Evolutionary conservation across 2,329 filamentous ascomycete genomes (phyloP), one percentile per base, ranked within the genome.

Genomic region (Aspergillus felis): DNA sequence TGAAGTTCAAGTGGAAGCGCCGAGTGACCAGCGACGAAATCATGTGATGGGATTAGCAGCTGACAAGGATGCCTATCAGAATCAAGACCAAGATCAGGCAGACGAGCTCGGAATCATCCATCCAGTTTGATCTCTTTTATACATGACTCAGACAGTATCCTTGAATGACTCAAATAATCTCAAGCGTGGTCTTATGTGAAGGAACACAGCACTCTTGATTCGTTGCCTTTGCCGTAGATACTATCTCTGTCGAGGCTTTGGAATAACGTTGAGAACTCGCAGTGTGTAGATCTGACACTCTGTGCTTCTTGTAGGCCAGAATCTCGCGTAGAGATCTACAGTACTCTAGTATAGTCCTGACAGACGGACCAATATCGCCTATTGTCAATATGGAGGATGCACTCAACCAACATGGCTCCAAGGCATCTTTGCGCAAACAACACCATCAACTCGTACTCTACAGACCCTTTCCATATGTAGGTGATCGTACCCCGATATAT

Each of bases 41-140:
- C 66, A 70, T 64, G 62, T 66, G 68, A 66, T 66, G 62, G 61
- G 60, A 58, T 59, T 56, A 53, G 60, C 56, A 61, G 53, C 58
- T 61, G 62, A 65, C 35, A 49, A 53, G 58, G 60, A 54, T 54
- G 53, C 38, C 55, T 51, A 12, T 20, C 22, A 50, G 24, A 24
- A 35, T 51, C 49, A 56, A 44, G 41, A 44, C n/a, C 41, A 44
- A 10, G 20, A 24, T 7, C 9, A 44, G 41, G 41, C 41, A 20
- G 41, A 44, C 22, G 8, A 44, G n/a, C 10, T 22, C 8, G 32
- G 14, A 17, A 6, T 44, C n/a, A 44, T 44, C n/a, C n/a, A 22
- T 42, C n/a, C 6, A n/a, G 3, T 20, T 42, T 20, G 41, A 42
- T 32, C 22, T 22, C 22, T 1, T 14, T 14, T 42, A 20, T 20